Base-by-base conservation (phyloP, 768 basidiomycete species). In the Trametes cinnabarina region DNA sequence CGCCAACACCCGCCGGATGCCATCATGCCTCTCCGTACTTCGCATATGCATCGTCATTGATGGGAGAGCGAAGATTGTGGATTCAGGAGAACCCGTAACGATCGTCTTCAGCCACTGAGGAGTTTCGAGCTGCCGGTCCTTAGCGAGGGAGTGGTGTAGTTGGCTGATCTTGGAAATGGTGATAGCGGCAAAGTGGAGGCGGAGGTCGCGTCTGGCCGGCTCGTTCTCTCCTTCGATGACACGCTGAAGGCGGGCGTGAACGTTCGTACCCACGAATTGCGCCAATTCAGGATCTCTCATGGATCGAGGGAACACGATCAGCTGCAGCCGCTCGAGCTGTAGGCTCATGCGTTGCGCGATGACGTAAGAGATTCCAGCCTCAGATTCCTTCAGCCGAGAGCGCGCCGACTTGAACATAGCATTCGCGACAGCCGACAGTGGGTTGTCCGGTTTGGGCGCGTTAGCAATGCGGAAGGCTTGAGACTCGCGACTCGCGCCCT, bases 1-100 rank as follows among this genome's bases (percentile, higher is more conserved):
- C 14, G 76, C 65, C 20, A 92, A 76, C 15, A 71, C 70, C 34
- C 74, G 75, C 22, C 65, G 66, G 10, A 64, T 51, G 19, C 79
- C 79, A 37, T 77, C 76, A 9, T 71, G 46, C 48, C 25, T 49
- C 55, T 48, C 51, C 40, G 4, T 67, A 68, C 69, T 92, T 87
- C 77, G 71, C 92, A 94, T 94, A 51, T 81, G 76, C 77, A 93
- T 90, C 54, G 79, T 80, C 89, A 93, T 92, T 2, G 88, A 82
- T 3, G 92, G 92, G 41, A 93, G 70, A 5, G 88, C 88, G 34
- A 91, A 88, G 51, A 94, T 91, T 22, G 77, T 90, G 0, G 89
- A 85, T 63, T 90, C 86, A 4, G 76, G 67, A 0, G 87, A 83
- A 32, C 81, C 79, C 65, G 82, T 82, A 62, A 87, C 76, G 4